These are phyloP conservation scores for Bocquillonia castaneifolia DNA, from an alignment of 441 rosid species.

Conservation along the genomic window DNA sequence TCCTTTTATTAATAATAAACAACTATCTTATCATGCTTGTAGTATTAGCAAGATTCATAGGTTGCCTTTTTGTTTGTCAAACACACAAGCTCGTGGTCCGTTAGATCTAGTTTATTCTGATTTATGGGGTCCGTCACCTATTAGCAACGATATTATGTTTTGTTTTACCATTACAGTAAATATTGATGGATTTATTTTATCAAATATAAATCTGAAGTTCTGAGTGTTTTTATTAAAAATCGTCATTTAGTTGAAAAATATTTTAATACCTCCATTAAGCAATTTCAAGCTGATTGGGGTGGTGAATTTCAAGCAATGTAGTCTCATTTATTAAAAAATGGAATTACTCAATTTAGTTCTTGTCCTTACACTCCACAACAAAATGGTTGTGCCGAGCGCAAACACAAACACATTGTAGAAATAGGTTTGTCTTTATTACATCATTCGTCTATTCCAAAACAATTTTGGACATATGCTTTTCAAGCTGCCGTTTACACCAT, in stretches of 20 bases:
- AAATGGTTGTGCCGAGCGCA: background rate
- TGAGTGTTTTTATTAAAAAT: too few relatives aligned
- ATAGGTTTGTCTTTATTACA: background rate
- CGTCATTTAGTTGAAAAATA: background rate
- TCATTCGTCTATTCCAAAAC: background rate
- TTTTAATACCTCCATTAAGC: background rate
- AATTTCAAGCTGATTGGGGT: background rate
- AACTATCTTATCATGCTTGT: background rate
- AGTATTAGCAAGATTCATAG: background rate
- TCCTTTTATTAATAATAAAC: background rate
- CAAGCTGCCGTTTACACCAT: background rate
- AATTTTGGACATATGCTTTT: background rate
- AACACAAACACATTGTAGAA: background rate
- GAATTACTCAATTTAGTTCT: background rate
- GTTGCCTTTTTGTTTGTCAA: background rate
- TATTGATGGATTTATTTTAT: background rate
- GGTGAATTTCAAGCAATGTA: background rate
- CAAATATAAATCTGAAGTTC: background rate
- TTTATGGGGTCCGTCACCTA: background rate
- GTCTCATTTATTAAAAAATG: background rate
- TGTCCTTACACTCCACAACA: background rate
- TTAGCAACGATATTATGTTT: background rate
- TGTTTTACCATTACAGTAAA: background rate
- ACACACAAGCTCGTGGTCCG: background rate
- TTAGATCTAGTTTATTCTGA: background rate